phyloP scores from a whole-genome alignment of 225 moss, liverwort and hornwort genomes.

The Antitrichia curtipendula region DNA sequence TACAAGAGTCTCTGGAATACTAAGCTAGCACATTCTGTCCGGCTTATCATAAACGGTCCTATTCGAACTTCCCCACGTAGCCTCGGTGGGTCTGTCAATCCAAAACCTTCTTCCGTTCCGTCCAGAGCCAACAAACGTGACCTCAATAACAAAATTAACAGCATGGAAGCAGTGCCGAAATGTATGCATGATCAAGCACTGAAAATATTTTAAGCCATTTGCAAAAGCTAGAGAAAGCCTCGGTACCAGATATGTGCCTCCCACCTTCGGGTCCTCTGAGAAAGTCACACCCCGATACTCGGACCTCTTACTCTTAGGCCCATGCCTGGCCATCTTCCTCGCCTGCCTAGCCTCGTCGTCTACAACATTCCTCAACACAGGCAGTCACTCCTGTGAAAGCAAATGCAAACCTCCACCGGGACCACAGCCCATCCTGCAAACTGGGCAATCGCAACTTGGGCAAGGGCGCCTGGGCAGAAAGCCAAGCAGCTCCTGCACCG shows the following conservation, averaged over 20 bases:
- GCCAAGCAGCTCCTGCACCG: not conserved
- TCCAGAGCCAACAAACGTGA: not conserved
- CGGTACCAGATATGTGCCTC: constrained; percentile 51
- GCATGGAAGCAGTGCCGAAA: not conserved
- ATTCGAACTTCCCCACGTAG: not conserved
- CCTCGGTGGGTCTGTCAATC: no score
- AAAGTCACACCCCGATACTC: constrained; percentile 22
- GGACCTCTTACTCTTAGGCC: constrained; percentile 16
- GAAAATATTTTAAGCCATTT: not conserved
- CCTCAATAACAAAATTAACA: not conserved
- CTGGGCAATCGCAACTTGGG: not conserved
- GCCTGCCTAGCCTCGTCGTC: not conserved
- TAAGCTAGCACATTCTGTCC: no score
- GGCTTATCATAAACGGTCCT: no score
- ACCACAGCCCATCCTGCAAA: not conserved
- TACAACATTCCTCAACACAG: not conserved
- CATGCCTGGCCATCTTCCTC: not conserved
- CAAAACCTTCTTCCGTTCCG: no score
- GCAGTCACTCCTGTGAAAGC: not conserved
- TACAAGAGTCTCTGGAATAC: not conserved
- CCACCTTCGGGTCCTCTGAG: constrained; percentile 31
- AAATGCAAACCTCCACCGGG: not conserved
- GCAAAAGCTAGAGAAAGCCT: not conserved
- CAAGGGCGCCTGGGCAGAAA: not conserved
- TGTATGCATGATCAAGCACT: not conserved